Evolutionary conservation across 352 stramenopile species (phyloP).

Genomic region (Phytophthora palmivora): DNA sequence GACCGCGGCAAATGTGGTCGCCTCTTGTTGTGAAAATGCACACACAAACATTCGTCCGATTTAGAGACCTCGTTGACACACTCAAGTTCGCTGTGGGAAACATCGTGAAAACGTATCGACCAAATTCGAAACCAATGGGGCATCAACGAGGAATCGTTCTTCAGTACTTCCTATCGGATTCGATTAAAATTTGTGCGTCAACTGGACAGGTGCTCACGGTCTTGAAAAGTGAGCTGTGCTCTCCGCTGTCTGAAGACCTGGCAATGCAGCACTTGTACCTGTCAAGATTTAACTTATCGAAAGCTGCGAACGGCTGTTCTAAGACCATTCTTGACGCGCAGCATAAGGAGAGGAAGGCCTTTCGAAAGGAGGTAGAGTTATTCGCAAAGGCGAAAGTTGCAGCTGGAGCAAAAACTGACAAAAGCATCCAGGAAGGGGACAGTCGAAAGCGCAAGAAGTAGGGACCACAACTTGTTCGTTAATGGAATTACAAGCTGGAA

Average conservation of each 20-base stretch:
- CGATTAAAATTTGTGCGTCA: slow-evolving; percentile 63
- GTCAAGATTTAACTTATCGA: slow-evolving; percentile 76
- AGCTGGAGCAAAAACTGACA: slow-evolving; percentile 18
- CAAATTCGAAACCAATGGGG: slow-evolving; percentile 40
- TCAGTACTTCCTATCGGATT: slow-evolving; percentile 47
- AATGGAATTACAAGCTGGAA: slow-evolving; percentile 30
- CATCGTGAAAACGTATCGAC: slow-evolving; percentile 68
- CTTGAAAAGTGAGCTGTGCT: slow-evolving; percentile 70
- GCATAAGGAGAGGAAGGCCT: slow-evolving; percentile 63
- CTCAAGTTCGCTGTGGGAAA: slow-evolving; percentile 75
- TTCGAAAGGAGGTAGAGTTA: slow-evolving; percentile 63
- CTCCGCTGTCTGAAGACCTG: slow-evolving; percentile 73
- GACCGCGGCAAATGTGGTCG: slow-evolving; percentile 73
- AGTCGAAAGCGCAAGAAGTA: slow-evolving; percentile 69
- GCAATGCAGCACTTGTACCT: slow-evolving; percentile 71
- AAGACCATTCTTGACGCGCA: slow-evolving; percentile 56
- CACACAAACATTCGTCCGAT: slow-evolving; percentile 55
- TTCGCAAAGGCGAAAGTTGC: slow-evolving; percentile 49
- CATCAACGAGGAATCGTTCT: slow-evolving; percentile 76
- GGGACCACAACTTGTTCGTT: slow-evolving; percentile 23
- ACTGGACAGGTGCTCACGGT: slow-evolving; percentile 54
- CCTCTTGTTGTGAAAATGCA: slow-evolving; percentile 56
- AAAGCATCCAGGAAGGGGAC: slow-evolving; percentile 24
- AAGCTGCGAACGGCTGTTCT: slow-evolving; percentile 61
- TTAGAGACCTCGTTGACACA: slow-evolving; percentile 58